Percentiles rank a stretch among this genome's conserved stretches.
These are phyloP conservation scores for Magnolia officinalis DNA, from an alignment of 164 flowering plant genomes.

Conservation along the genomic window DNA sequence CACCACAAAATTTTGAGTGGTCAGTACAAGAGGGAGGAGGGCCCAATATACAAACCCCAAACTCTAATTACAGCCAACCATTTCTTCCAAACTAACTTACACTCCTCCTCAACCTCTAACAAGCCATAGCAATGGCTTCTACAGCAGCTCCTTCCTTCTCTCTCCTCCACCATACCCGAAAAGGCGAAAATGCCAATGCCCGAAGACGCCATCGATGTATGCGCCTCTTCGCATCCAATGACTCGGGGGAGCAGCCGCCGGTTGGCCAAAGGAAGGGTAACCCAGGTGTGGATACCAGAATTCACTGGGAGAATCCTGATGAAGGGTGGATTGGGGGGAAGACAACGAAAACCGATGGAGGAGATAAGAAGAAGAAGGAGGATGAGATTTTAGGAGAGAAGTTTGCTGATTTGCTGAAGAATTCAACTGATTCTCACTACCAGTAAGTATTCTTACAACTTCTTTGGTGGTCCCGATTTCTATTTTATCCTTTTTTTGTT, in stretches of 20 bases:
- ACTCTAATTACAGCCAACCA: neutral
- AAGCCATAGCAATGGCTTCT: slow-evolving; percentile 12
- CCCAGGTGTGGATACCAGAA: slow-evolving; percentile 79
- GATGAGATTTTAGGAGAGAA: slow-evolving; percentile 42
- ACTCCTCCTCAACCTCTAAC: neutral
- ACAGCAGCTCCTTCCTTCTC: slow-evolving; percentile 17
- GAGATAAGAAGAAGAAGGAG: slow-evolving; percentile 26
- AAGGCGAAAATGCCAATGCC: neutral
- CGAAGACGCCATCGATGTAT: neutral
- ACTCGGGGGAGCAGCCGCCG: neutral
- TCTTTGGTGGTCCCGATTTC: neutral
- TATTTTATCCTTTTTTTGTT: too few species aligned
- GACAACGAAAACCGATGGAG: neutral
- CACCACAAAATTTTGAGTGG: too few species aligned
- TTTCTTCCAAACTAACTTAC: neutral
- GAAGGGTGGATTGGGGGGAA: slow-evolving; percentile 83
- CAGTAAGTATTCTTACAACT: slow-evolving; percentile 43
- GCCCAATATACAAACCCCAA: too few species aligned
- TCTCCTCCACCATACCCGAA: slow-evolving; percentile 4
- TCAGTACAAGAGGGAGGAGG: too few species aligned
- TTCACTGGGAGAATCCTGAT: slow-evolving; percentile 79
- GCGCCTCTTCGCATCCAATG: neutral
- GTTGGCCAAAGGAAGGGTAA: slow-evolving; percentile 26
- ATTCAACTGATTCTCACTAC: slow-evolving; percentile 71
- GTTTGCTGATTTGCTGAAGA: slow-evolving; percentile 67